Conservation (phyloP, 148 eudicot genomes). For the Rhododendron ferrugineum region DNA sequence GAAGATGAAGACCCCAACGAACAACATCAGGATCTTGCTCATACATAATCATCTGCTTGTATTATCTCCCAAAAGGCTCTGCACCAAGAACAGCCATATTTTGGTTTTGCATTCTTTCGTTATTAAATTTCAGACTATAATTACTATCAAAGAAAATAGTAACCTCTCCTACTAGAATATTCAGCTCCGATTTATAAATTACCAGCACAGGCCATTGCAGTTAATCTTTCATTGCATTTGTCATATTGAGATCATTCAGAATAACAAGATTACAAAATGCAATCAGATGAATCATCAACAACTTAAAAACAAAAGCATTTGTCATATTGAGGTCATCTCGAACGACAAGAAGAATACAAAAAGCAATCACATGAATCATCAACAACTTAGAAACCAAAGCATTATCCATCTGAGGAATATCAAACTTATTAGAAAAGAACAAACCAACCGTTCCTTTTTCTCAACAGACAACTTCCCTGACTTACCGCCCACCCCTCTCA, state of each 20-base stretch:
- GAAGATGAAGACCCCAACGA: slow-evolving; percentile 47
- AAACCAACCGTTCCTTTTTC: background rate
- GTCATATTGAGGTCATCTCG: background rate
- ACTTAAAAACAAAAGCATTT: background rate
- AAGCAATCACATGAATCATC: background rate
- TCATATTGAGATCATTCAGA: background rate
- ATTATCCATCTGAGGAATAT: background rate
- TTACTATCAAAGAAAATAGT: background rate
- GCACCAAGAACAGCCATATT: background rate
- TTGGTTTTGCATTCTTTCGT: background rate
- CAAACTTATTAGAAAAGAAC: background rate
- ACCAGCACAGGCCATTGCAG: background rate
- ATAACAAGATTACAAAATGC: background rate
- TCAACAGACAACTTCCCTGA: background rate
- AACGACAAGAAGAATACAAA: background rate
- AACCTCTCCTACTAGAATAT: background rate
- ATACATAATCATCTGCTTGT: slow-evolving; percentile 20
- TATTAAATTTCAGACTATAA: slow-evolving; percentile 3
- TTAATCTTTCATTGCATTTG: background rate
- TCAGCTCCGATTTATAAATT: background rate
- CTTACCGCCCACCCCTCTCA: background rate
- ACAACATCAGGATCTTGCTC: slow-evolving; percentile 46
- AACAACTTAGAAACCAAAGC: background rate
- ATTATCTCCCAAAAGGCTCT: background rate
- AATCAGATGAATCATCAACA: background rate